Conservation (phyloP, 1,284 basidiomycete species). For the Cutaneotrichosporon sp. region DNA sequence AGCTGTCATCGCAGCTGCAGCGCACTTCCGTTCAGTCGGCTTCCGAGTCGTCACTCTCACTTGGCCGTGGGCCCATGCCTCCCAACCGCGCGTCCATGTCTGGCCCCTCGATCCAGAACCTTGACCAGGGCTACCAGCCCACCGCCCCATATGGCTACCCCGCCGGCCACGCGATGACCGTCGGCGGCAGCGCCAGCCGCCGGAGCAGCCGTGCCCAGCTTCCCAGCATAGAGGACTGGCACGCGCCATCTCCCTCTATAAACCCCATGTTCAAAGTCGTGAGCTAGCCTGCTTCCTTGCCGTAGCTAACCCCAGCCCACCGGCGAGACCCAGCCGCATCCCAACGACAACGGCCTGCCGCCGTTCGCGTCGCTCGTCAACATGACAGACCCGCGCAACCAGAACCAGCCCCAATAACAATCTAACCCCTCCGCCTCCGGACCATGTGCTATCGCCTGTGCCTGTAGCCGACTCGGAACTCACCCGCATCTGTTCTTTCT, state of each 20-base stretch:
- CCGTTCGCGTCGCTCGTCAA: constrained; percentile 57
- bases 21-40: constrained; percentile 63
- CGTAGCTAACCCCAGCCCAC: too few relatives aligned
- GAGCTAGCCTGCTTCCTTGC: too few relatives aligned
- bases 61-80: constrained; percentile 14
- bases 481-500: background rate
- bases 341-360: constrained; percentile 30
- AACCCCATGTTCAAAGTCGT: constrained; percentile 92
- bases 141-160: constrained; percentile 49
- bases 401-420: background rate
- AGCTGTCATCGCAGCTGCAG: constrained; percentile 74
- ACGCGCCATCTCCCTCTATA: constrained; percentile 56
- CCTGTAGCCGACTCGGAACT: constrained; percentile 6
- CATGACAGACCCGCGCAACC: constrained; percentile 11
- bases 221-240: constrained; percentile 57
- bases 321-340: constrained; percentile 26
- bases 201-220: constrained; percentile 42
- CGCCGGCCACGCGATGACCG: constrained; percentile 32
- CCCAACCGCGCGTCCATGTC: constrained; percentile 8
- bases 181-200: constrained; percentile 34
- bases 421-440: background rate
- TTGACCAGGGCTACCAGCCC: constrained; percentile 27
- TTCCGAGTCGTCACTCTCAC: constrained; percentile 19
- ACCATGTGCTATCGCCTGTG: background rate
- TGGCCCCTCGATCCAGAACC: constrained; percentile 3